Base-by-base conservation (phyloP, 2,329 filamentous ascomycete species). In the Clarireedia paspali region DNA sequence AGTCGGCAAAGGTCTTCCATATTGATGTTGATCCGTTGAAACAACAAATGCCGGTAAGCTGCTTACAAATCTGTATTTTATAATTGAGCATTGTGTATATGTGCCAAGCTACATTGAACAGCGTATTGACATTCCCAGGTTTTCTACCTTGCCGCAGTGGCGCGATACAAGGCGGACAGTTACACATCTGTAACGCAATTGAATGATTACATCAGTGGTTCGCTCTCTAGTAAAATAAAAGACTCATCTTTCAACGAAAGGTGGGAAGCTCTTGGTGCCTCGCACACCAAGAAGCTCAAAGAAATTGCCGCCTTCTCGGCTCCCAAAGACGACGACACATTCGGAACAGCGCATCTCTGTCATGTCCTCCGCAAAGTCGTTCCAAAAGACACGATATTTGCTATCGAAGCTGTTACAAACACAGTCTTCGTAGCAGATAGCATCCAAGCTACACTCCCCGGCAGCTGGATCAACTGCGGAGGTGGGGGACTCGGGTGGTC, bases 401-500 rank as follows among this genome's bases (percentile, higher is more conserved):
- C 83, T 2, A 75, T 94, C 45, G 89, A 94, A 71, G 84, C 89
- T 0, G 89, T 94, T 0, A 94, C 89, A 0, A 83, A 88, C 57
- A 83, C 84, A 0, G 70, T 70, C 0, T 79, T 83, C 27, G 83
- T 91, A 0, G 77, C 82, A 26, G 87, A 94, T 62, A 87, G 91
- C 61, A 72, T 94, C 6, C 83, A 84, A 63, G 78, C 83, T 2
- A 83, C 78, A 0, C 66, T 82, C 0, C 88, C 88, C 0, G 87
- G 87, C 0, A 83, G 82, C 0, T 91, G 85, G 85, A 82, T 92
- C 65, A 91, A 91, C 68, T 91, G 88, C 67, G 88, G 88, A 1
- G 88, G 86, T 0, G 88, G 87, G 14, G 89, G 89, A 2, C 81
- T 92, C 0, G 88, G 88, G 2, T 92, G 88, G 88, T 88, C 83